Percentiles rank a stretch among this genome's conserved stretches.
phyloP scores from a whole-genome alignment of 2,329 filamentous ascomycete species.

The Ophiosphaerella narmari region DNA sequence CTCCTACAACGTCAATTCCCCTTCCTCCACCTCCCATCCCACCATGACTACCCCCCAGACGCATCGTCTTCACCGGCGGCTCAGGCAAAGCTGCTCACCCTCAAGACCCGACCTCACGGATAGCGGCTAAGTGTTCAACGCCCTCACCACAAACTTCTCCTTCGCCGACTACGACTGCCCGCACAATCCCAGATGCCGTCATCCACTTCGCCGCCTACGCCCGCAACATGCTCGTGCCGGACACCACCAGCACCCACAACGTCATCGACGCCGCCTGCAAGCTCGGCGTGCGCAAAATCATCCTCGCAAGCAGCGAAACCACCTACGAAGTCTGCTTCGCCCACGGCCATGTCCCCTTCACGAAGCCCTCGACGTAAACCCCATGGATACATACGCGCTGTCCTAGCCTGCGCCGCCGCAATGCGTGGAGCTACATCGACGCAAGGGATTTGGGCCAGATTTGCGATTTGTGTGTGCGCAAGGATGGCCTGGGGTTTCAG shows the following conservation, averaged over 20 bases:
- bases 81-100: slow-evolving; percentile 59
- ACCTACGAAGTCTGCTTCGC: slow-evolving; percentile 67
- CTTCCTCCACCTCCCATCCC: too few species aligned
- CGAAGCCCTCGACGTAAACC: slow-evolving; percentile 63
- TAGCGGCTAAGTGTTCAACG: slow-evolving; percentile 61
- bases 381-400: slow-evolving; percentile 66
- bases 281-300: slow-evolving; percentile 64
- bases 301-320: slow-evolving; percentile 64
- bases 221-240: slow-evolving; percentile 64
- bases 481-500: slow-evolving; percentile 63
- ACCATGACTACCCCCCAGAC: slow-evolving; percentile 39
- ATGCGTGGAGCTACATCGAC: slow-evolving; percentile 68
- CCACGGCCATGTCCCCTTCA: slow-evolving; percentile 63
- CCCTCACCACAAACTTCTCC: slow-evolving; percentile 60
- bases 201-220: slow-evolving; percentile 66
- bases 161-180: slow-evolving; percentile 56
- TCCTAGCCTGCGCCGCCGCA: slow-evolving; percentile 59
- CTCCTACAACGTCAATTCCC: neutral
- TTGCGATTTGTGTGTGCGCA: slow-evolving; percentile 59
- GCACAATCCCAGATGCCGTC: slow-evolving; percentile 58
- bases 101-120: slow-evolving; percentile 62
- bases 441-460: slow-evolving; percentile 66
- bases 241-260: slow-evolving; percentile 66
- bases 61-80: slow-evolving; percentile 54
- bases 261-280: slow-evolving; percentile 67